Percentiles rank a stretch among this genome's conserved stretches.
Conservation (phyloP, 331 rosid genomes). For the Pyrus hybrid region DNA sequence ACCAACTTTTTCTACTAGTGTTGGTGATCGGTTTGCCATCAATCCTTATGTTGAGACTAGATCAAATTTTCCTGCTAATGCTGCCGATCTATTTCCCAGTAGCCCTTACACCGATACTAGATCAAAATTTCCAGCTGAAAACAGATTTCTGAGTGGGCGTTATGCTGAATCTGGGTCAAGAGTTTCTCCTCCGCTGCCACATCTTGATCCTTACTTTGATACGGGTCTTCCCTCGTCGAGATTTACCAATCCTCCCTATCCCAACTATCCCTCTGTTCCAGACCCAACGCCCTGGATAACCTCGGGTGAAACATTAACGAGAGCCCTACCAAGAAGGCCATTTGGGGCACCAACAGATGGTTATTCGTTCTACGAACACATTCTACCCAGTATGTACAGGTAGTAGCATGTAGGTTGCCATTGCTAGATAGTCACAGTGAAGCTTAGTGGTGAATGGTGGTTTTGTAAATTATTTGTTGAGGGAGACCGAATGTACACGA, state of each 20-base stretch:
- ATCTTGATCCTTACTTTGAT: constrained; percentile 27
- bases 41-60: constrained; percentile 21
- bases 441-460: constrained; percentile 10
- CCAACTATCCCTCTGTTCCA: constrained; percentile 34
- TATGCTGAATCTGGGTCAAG: constrained; percentile 22
- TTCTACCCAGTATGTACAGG: constrained; percentile 47
- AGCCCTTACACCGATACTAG: background rate
- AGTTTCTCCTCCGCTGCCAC: constrained; percentile 26
- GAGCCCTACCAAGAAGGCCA: constrained; percentile 35
- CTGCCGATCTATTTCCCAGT: constrained; percentile 11
- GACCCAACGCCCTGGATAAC: constrained; percentile 25
- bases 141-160: constrained; percentile 1
- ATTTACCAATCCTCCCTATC: constrained; percentile 26
- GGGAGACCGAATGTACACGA: background rate
- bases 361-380: constrained; percentile 32
- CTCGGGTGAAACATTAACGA: constrained; percentile 28
- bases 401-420: constrained; percentile 9
- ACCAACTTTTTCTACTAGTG: constrained; percentile 17
- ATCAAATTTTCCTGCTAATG: constrained; percentile 13
- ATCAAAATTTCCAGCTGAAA: constrained; percentile 13
- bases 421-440: constrained; percentile 5
- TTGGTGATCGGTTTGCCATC: background rate
- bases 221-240: constrained; percentile 27
- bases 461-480: background rate
- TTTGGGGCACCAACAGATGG: constrained; percentile 27